Conservation (phyloP, 2,329 filamentous ascomycete genomes). For the Rhexocercosporidium sp. region DNA sequence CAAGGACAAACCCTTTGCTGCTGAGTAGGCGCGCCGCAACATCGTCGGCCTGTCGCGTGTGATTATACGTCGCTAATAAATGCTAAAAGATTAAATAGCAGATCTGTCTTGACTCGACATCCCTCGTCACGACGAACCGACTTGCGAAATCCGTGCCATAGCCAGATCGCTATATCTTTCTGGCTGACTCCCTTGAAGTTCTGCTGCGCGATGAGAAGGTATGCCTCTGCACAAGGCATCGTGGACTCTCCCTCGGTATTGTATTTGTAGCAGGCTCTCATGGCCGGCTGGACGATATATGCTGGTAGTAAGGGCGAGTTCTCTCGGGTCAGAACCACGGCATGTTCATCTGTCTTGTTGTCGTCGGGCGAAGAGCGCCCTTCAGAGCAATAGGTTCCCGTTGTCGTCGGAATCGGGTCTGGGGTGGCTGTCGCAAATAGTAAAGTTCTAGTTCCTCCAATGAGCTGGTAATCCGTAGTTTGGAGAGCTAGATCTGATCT, state of each 20-base stretch:
- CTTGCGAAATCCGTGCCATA: slow-evolving; percentile 39
- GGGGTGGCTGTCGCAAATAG: slow-evolving; percentile 12
- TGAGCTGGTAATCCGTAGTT: slow-evolving; percentile 13
- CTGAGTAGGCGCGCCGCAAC: not conserved
- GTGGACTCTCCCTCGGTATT: slow-evolving; percentile 38
- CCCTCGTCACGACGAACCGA: slow-evolving; percentile 34
- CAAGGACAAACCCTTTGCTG: not conserved
- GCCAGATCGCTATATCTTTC: slow-evolving; percentile 34
- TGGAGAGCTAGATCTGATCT: slow-evolving; percentile 13
- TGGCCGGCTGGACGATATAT: not conserved
- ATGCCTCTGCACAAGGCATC: slow-evolving; percentile 43
- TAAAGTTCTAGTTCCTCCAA: slow-evolving; percentile 17
- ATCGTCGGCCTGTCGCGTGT: not conserved
- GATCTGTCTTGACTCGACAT: slow-evolving; percentile 41
- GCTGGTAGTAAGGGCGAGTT: slow-evolving; percentile 2
- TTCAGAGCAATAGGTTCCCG: slow-evolving; percentile 17
- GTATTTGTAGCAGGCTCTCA: slow-evolving; percentile 11
- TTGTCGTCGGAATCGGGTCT: slow-evolving; percentile 7
- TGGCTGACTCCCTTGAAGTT: slow-evolving; percentile 39
- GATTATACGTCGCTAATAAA: slow-evolving; percentile 34
- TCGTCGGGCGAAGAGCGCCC: slow-evolving; percentile 3
- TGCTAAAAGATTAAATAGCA: slow-evolving; percentile 39
- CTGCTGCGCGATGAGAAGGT: slow-evolving; percentile 42
- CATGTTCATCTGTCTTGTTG: not conserved
- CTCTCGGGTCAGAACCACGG: not conserved